phyloP scores from a whole-genome alignment of 352 stramenopile genomes.

The Globisporangium heterothallicum region DNA sequence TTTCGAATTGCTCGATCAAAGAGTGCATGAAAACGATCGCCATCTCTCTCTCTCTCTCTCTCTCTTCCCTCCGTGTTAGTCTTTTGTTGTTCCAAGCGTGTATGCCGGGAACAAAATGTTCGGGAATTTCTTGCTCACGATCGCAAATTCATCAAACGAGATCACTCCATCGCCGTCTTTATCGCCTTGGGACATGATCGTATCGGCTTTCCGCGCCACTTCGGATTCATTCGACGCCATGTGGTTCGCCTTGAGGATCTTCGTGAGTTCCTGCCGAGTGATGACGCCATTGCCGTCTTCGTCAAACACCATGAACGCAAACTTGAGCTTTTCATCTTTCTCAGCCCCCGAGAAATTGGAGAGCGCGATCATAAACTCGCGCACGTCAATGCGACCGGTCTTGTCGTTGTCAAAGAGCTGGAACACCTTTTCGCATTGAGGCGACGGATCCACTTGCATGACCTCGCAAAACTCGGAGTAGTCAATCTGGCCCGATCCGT shows the following conservation, averaged over 20 bases:
- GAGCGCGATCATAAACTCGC: conserved; percentile 93
- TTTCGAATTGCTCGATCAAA: too few relatives aligned
- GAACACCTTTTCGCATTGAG: conserved; percentile 91
- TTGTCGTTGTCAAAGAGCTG: conserved; percentile 93
- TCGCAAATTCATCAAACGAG: conserved; percentile 95
- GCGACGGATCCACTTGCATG: conserved; percentile 89
- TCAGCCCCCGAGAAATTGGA: conserved; percentile 92
- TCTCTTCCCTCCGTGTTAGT: conserved; percentile 14
- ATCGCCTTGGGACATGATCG: conserved; percentile 95
- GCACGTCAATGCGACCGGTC: conserved; percentile 88
- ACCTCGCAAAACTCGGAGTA: conserved; percentile 97
- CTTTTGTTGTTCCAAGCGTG: conserved; percentile 58
- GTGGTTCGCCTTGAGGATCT: conserved; percentile 95
- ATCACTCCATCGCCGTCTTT: conserved; percentile 96
- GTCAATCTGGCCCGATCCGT: conserved; percentile 93
- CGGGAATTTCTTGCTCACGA: conserved; percentile 96
- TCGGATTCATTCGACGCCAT: conserved; percentile 90
- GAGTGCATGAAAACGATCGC: too few relatives aligned
- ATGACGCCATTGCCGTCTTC: conserved; percentile 94
- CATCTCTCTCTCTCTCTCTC: too few relatives aligned
- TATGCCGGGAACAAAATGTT: conserved; percentile 93
- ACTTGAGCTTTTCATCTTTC: conserved; percentile 97
- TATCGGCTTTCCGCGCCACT: conserved; percentile 93
- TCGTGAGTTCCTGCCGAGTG: conserved; percentile 91
- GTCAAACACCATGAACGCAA: conserved; percentile 94